Conservation (phyloP, 139 green algal species). For the Axilococcus clingmanii region DNA sequence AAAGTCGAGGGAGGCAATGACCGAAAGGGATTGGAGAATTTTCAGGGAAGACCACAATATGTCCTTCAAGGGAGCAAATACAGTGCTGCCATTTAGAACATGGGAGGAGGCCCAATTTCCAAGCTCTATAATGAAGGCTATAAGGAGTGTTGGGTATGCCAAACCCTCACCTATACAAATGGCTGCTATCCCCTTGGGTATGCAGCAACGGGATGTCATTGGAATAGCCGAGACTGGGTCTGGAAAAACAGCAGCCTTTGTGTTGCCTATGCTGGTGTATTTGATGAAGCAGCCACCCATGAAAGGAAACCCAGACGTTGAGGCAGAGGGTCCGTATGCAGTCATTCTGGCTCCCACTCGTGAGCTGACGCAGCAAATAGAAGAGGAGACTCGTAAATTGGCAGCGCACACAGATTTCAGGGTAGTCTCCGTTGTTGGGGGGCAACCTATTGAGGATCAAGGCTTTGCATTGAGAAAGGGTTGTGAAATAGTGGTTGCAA, state of each 20-base stretch:
- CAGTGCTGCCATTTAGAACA: conserved; percentile 56
- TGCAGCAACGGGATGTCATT: conserved; percentile 90
- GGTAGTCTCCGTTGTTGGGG: conserved; percentile 84
- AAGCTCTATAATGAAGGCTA: conserved; percentile 42
- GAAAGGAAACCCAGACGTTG: conserved; percentile 65
- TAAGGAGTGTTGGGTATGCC: conserved; percentile 71
- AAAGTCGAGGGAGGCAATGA: conserved; percentile 83
- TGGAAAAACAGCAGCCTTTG: conserved; percentile 95
- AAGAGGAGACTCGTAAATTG: conserved; percentile 81
- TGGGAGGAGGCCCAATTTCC: conserved; percentile 75
- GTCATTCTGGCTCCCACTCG: conserved; percentile 94
- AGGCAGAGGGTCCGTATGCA: conserved; percentile 79
- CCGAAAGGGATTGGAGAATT: conserved; percentile 98
- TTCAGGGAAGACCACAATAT: conserved; percentile 99
- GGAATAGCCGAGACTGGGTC: conserved; percentile 90
- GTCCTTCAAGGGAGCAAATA: conserved; percentile 57
- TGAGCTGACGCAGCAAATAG: conserved; percentile 86
- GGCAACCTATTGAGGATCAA: conserved; percentile 95
- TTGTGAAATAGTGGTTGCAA: conserved; percentile 98
- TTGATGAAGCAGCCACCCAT: conserved; percentile 85
- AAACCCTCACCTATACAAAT: conserved; percentile 97
- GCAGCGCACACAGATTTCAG: conserved; percentile 56
- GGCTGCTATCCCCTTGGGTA: conserved; percentile 88
- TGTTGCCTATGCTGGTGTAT: conserved; percentile 94
- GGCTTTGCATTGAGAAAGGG: conserved; percentile 70